phyloP scores from a whole-genome alignment of 106 monocot species.

The Allium fistulosum region DNA sequence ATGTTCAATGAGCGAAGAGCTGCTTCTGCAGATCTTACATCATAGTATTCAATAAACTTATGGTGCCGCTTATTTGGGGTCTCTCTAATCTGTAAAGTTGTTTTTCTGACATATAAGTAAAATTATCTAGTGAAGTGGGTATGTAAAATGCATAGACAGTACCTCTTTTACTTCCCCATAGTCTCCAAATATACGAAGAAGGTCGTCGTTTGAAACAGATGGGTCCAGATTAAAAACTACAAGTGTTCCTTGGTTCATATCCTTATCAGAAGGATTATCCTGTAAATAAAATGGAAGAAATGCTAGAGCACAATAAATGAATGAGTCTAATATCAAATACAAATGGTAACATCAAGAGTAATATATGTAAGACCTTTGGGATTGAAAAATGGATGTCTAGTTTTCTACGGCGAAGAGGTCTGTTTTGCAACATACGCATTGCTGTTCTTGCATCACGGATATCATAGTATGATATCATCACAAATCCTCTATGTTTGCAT shows the following conservation, averaged over 20 bases:
- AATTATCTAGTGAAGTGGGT: no score
- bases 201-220: conserved; percentile 22
- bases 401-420: conserved; percentile 40
- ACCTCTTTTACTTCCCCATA: conserved; percentile 25
- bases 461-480: conserved; percentile 56
- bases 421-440: conserved; percentile 44
- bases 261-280: conserved; percentile 24
- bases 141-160: neutral
- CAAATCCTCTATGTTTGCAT: conserved; percentile 50
- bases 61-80: conserved; percentile 20
- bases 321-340: neutral
- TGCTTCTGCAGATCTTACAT: conserved; percentile 16
- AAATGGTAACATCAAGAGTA: neutral
- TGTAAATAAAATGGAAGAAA: neutral
- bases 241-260: conserved; percentile 25
- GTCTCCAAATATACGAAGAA: conserved; percentile 16
- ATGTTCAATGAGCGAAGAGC: conserved; percentile 22
- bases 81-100: conserved; percentile 16
- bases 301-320: neutral
- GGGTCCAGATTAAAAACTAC: conserved; percentile 20
- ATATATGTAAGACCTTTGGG: conserved; percentile 31
- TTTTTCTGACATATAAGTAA: neutral
- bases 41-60: conserved; percentile 21
- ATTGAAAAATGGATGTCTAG: conserved; percentile 54
- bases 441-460: conserved; percentile 40